Base-by-base conservation (phyloP, 441 rosid genomes). In the Erysimum cheiri region DNA sequence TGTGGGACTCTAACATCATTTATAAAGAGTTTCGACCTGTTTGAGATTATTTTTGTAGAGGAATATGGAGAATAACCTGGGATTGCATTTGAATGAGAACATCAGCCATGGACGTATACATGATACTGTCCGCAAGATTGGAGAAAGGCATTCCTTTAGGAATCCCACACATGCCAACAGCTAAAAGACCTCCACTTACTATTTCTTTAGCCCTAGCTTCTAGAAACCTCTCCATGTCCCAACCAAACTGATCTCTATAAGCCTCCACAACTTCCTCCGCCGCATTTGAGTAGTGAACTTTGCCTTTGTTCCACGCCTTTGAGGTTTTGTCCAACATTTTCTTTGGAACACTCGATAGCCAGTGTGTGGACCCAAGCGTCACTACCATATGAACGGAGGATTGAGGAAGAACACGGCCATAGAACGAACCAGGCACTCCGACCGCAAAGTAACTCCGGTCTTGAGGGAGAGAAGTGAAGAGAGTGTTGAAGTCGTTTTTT, bases 321-420 rank as follows among this genome's bases (percentile, higher is more conserved):
- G 83, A 79, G 40, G 52, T 54, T 48, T 65, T 66, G 19, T 74
- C 81, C 43, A 74, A 6, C 29, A 85, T 15, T 53, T 76, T 79
- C 11, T 79, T 57, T 2, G 88, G 87, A 14, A 81, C 74, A 50
- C 44, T 61, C 3, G 86, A 81, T 10, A 85, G 78, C 88, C 88
- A 85, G 57, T 81, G 86, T 36, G 84, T 71, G 29, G 86, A 78
- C 12, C 54, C 73, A 14, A 80, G 8, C 6, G 81, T 59, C 55
- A 81, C 69, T n/a, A 56, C 80, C 0, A 83, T 57, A 49, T 83
- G 85, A 33, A 85, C 71, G 5, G 78, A 83, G 4, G 83, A 75
- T 46, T 63, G 56, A 4, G 84, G 87, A 43, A 85, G 78, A 17
- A 83, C 52, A 29, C 79, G 77, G 11, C 37, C 49, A 4, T 85